Percentiles rank a stretch among this genome's conserved stretches.
These are phyloP conservation scores for Talaromyces ruber DNA, from an alignment of 495 filamentous ascomycete genomes.

Conservation along the genomic window DNA sequence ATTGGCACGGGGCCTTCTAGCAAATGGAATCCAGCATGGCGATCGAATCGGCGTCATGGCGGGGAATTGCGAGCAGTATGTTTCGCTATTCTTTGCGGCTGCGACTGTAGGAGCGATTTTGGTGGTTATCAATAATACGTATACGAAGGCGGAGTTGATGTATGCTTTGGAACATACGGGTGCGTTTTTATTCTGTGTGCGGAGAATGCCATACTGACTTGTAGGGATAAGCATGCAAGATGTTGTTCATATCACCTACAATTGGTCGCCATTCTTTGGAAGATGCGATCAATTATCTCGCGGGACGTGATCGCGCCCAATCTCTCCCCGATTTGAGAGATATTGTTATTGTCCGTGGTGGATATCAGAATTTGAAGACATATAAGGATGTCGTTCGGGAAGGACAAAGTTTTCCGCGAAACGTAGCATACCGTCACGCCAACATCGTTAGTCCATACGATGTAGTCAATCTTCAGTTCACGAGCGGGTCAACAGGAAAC, in stretches of 20 bases:
- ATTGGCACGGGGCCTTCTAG: constrained; percentile 49
- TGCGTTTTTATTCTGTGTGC: constrained; percentile 16
- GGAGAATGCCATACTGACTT: neutral
- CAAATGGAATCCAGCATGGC: constrained; percentile 50
- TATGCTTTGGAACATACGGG: constrained; percentile 58
- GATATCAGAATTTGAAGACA: constrained; percentile 38
- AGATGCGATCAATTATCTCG: constrained; percentile 33
- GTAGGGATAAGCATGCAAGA: constrained; percentile 38
- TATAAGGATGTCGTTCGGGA: constrained; percentile 42
- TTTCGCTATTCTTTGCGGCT: constrained; percentile 59
- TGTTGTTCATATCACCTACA: constrained; percentile 55
- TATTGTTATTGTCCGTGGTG: constrained; percentile 47
- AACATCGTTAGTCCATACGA: constrained; percentile 45
- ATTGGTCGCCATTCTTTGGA: constrained; percentile 50
- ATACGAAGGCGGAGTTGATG: constrained; percentile 54
- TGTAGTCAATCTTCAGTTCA: constrained; percentile 65
- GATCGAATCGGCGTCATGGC: constrained; percentile 64
- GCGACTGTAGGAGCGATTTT: constrained; percentile 57
- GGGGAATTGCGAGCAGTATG: constrained; percentile 64
- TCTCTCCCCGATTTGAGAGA: constrained; percentile 19
- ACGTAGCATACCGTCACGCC: constrained; percentile 15
- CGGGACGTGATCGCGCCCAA: constrained; percentile 11
- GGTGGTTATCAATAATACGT: constrained; percentile 65
- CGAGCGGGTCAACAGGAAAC: constrained; percentile 60
- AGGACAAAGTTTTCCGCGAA: constrained; percentile 22